Base-by-base conservation (phyloP, 192 early-diverging fungal species). In the Rhizoclosmatium globosum region DNA sequence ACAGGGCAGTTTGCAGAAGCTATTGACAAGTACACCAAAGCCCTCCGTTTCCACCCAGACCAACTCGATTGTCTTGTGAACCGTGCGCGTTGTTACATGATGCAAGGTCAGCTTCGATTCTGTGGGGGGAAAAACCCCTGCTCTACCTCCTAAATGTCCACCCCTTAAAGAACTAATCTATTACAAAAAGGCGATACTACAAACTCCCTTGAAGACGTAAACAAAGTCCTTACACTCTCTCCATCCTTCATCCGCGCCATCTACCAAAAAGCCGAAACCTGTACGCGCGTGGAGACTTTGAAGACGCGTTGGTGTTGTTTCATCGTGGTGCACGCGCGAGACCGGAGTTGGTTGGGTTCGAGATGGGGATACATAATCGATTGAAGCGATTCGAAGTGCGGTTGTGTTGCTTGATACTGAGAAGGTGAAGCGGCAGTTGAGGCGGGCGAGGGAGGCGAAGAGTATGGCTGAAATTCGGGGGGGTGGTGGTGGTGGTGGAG, bases 241-340 rank as follows among this genome's bases (percentile, higher is more conserved):
- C 73, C 81, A 2, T 39, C 42, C 3, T 87, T 81, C 56, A 80
- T 74, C n/a, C 62, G 82, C 64, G 85, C 86, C 17, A 68, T 86
- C 13, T 86, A 78, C 68, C 78, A 86, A 84, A 86, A 86, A 71
- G 85, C 85, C 23, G 85, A 86, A 72, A 72, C 85, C 69, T 87
- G 6, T 86, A 87, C 77, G 79, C 84, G 23, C 47, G 66, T 6
- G 85, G 85, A 3, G 82, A 86, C 64, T 87, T 86, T 73, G 85
- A 86, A 81, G 79, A 85, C 61, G 85, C 85, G 47, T 68, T 87
- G n/a, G 80, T 86, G n/a, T 69, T 81, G 7, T 86, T 81, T 76
- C 85, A 86, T 64, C 77, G 85, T 15, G 85, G 85, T 2, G 87
- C 78, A 44, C 53, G 50, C 39, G 76, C 84, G 42, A 62, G 85